phyloP scores from a whole-genome alignment of 768 basidiomycete genomes.

The Trametes punicea region DNA sequence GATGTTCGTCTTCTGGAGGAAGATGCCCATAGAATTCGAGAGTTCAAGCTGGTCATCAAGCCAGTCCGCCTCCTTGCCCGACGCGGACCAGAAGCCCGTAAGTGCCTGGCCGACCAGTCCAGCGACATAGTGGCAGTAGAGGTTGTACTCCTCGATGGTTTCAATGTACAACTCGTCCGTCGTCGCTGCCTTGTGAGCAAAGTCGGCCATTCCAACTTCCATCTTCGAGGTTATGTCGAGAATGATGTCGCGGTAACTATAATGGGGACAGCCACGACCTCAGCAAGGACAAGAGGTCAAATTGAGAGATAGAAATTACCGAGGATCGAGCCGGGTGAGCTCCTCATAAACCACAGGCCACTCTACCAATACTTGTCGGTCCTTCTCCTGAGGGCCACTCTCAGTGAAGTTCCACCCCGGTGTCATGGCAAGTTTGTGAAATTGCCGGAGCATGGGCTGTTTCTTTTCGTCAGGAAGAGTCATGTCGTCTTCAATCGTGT shows the following conservation, averaged over 20 bases:
- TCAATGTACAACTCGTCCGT: constrained; percentile 68
- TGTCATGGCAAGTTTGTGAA: constrained; percentile 74
- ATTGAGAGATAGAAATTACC: constrained; percentile 40
- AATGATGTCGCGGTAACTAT: constrained; percentile 75
- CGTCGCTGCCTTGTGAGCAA: constrained; percentile 76
- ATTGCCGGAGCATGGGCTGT: constrained; percentile 77
- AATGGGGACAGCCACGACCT: constrained; percentile 20
- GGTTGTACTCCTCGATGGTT: constrained; percentile 83
- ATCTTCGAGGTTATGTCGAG: constrained; percentile 82
- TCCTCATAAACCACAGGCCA: constrained; percentile 82
- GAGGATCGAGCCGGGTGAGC: constrained; percentile 60
- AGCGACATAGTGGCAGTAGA: constrained; percentile 98
- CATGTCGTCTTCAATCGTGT: constrained; percentile 99
- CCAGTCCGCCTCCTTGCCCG: constrained; percentile 74
- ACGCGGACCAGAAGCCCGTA: constrained; percentile 82
- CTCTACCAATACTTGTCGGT: constrained; percentile 78
- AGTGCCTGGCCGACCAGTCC: constrained; percentile 97
- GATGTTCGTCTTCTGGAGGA: constrained; percentile 98
- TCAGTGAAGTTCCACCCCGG: constrained; percentile 87
- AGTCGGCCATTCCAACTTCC: constrained; percentile 95
- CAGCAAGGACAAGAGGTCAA: neutral
- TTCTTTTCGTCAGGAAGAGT: constrained; percentile 84
- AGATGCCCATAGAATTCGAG: constrained; percentile 90
- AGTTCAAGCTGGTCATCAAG: constrained; percentile 81
- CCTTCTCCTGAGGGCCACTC: constrained; percentile 83